Evolutionary conservation across 2,329 filamentous ascomycete genomes (phyloP), one percentile per base, ranked within the genome.

Genomic region (Saccharata proteae): DNA sequence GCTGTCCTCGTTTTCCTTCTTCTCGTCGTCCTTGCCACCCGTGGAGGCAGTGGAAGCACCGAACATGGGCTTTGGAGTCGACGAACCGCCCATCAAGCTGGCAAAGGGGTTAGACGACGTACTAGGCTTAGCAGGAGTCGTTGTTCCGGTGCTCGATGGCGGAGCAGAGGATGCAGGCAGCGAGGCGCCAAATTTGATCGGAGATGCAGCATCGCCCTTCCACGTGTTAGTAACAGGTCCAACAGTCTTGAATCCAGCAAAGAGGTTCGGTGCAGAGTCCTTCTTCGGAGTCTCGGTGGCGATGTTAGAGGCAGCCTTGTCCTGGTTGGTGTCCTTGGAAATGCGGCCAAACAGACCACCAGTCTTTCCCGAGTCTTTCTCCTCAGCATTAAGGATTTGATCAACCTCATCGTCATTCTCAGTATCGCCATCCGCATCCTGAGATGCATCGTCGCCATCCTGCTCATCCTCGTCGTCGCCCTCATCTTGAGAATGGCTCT

Each of bases 81-180:
- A n/a, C n/a, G n/a, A n/a, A n/a, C n/a, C n/a, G n/a, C n/a, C n/a
- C n/a, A n/a, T n/a, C n/a, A 35, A 14, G n/a, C 45, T 49, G 4
- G 47, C 45, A 4, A 48, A 49, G 10, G 44, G 39, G 4, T 45
- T 48, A 28, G 42, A 41, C 13, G 49, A 42, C 3, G 45, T 46
- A 2, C 49, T 44, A 27, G 45, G 42, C 30, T 48, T 45, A 34
- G n/a, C n/a, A n/a, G n/a, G n/a, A n/a, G n/a, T n/a, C n/a, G n/a
- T n/a, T n/a, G n/a, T n/a, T n/a, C n/a, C n/a, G n/a, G n/a, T n/a
- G 33, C 9, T 17, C 23, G 24, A 14, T 17, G 6, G 31, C 8
- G n/a, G 31, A 13, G 13, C 27, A n/a, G 28, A 27, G n/a, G 17
- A 14, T 17, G 33, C 23, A 5, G 33, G 24, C 28, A 26, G 33